Evolutionary conservation across 768 basidiomycete species (phyloP).

Genomic region (Phanerodontia chrysosporium): DNA sequence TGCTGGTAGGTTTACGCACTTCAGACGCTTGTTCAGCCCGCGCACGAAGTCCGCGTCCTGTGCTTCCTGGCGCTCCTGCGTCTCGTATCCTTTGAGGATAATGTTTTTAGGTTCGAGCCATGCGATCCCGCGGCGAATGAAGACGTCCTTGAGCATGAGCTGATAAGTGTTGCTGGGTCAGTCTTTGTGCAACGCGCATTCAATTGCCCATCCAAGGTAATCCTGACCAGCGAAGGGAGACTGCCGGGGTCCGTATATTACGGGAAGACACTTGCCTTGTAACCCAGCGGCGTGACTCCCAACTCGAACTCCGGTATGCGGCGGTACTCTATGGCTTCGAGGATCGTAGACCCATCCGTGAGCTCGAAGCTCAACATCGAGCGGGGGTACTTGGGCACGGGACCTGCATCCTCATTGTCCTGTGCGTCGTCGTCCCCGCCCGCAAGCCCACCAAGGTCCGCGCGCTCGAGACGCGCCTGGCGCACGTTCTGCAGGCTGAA

Average conservation of each 20-base stretch:
- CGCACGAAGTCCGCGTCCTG: conserved; percentile 59
- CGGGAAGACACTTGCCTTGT: conserved; percentile 51
- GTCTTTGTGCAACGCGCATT: not conserved
- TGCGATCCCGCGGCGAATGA: conserved; percentile 64
- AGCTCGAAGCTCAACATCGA: conserved; percentile 74
- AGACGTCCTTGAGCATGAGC: conserved; percentile 68
- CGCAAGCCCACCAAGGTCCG: conserved; percentile 40
- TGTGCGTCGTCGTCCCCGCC: conserved; percentile 47
- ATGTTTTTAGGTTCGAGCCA: conserved; percentile 73
- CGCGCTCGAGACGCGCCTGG: conserved; percentile 57
- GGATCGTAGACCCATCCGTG: conserved; percentile 66
- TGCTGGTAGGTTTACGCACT: too few relatives aligned
- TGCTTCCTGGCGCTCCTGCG: conserved; percentile 58
- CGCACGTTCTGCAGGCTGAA: conserved; percentile 72
- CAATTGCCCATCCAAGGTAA: too few relatives aligned
- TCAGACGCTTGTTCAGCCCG: conserved; percentile 57
- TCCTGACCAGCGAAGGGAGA: too few relatives aligned
- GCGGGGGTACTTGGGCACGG: conserved; percentile 77
- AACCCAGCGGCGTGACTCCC: conserved; percentile 76
- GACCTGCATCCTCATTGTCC: conserved; percentile 56
- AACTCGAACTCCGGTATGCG: conserved; percentile 61
- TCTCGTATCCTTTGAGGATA: conserved; percentile 53
- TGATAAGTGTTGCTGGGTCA: conserved; percentile 23
- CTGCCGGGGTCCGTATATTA: too few relatives aligned
- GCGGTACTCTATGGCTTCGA: conserved; percentile 79